Evolutionary conservation across 345 rosid species (phyloP).

Genomic region (Salix brachista): DNA sequence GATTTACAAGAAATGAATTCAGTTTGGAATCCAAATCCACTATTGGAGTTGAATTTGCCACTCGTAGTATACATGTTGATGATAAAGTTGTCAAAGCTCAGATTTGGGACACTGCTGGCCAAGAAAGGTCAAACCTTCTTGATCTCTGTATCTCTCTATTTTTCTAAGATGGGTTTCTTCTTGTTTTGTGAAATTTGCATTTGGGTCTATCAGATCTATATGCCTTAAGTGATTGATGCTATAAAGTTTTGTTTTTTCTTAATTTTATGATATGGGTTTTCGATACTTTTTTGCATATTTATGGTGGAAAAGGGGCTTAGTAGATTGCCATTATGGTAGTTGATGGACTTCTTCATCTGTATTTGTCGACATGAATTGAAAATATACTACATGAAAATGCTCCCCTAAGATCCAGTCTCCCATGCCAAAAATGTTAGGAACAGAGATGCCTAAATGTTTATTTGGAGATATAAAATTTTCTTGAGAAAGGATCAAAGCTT

Average conservation of each 20-base stretch:
- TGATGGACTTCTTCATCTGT: neutral
- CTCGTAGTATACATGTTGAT: slow-evolving; percentile 28
- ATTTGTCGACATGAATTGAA: neutral
- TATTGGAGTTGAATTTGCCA: slow-evolving; percentile 30
- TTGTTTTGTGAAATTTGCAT: neutral
- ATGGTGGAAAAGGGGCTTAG: neutral
- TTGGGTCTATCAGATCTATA: slow-evolving; percentile 1
- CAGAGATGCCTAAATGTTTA: neutral
- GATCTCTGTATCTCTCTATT: neutral
- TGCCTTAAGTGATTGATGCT: neutral
- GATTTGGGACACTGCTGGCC: slow-evolving; percentile 33
- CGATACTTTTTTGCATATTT: neutral
- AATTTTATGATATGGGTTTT: neutral
- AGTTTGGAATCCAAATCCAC: slow-evolving; percentile 30
- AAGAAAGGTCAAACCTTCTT: slow-evolving; percentile 14
- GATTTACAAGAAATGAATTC: slow-evolving; percentile 27
- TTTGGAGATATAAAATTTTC: neutral
- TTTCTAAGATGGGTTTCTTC: neutral
- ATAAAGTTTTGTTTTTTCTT: neutral
- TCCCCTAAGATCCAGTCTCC: neutral
- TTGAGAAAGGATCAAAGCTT: neutral
- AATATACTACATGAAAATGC: neutral
- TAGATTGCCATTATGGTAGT: neutral
- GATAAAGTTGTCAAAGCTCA: slow-evolving; percentile 27
- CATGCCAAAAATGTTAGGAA: neutral